A percentile compares a stretch with the other conserved stretches of the same genome.
Conservation (phyloP, 805 yeast species). For the Peterozyma toletana region DNA sequence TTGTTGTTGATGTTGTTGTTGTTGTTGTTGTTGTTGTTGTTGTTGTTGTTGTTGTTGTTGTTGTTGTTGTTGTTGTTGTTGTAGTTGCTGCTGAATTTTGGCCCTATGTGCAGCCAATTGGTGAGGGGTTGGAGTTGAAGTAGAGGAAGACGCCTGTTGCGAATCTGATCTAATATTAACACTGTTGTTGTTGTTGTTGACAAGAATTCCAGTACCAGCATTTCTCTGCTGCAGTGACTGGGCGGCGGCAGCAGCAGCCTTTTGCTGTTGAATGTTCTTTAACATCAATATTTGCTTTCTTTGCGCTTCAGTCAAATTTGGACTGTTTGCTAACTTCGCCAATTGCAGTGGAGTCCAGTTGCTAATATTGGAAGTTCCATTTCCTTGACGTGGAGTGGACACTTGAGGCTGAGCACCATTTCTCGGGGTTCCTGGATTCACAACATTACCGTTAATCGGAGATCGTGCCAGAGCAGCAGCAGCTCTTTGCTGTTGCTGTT, state of each 20-base stretch:
- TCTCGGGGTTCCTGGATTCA: constrained; percentile 1
- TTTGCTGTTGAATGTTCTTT: constrained; percentile 25
- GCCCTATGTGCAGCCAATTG: constrained; percentile 16
- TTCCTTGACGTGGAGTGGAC: constrained; percentile 1
- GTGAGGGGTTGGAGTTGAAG: constrained; percentile 19
- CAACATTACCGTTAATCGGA: constrained; percentile 3
- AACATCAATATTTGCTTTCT: constrained; percentile 35
- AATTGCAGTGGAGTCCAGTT: constrained; percentile 18
- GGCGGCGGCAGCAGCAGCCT: constrained; percentile 1
- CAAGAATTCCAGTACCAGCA: constrained; percentile 6
- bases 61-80: constrained; percentile 18
- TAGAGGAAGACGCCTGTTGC: constrained; percentile 12
- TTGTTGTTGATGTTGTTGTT: constrained; percentile 18
- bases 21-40: constrained; percentile 13
- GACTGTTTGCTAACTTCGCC: constrained; percentile 21
- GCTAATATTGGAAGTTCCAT: constrained; percentile 7
- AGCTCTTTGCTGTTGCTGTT: constrained; percentile 5
- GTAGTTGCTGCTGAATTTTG: constrained; percentile 21
- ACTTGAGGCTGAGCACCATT: background rate
- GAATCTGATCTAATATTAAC: constrained; percentile 3
- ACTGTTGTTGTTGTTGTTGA: constrained; percentile 10
- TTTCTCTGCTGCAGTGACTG: constrained; percentile 15
- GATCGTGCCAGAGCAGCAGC: constrained; percentile 7
- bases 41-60: constrained; percentile 14
- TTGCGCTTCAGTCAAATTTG: constrained; percentile 36